phyloP scores from a whole-genome alignment of 768 basidiomycete species.

The Kwoniella botswanensis region DNA sequence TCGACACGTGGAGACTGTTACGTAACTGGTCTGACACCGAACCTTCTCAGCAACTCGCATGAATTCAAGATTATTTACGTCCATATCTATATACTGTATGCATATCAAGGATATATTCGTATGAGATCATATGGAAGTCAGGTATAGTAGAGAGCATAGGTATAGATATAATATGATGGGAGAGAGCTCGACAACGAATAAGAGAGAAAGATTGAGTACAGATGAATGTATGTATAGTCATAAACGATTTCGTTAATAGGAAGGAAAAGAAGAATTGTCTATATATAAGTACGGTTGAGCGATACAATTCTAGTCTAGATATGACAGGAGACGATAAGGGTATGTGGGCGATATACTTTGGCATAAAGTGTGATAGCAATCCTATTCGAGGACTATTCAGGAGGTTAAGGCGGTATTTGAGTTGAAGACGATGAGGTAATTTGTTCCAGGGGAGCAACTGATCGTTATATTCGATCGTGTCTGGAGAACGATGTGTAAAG shows the following conservation, averaged over 20 bases:
- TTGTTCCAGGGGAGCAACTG: no score
- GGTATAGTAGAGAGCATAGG: not conserved
- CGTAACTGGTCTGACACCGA: no score
- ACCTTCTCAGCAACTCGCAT: no score
- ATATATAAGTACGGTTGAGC: conserved; percentile 14
- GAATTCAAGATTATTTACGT: no score
- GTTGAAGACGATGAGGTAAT: no score
- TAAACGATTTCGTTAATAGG: not conserved
- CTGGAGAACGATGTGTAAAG: no score
- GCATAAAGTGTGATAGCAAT: no score
- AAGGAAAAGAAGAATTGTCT: not conserved
- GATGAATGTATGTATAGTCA: not conserved
- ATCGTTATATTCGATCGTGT: no score
- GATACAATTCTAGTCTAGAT: not conserved
- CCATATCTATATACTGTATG: not conserved
- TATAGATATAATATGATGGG: not conserved
- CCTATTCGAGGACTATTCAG: no score
- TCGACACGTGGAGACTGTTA: no score
- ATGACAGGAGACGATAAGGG: not conserved
- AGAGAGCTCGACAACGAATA: not conserved
- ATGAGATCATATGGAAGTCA: not conserved
- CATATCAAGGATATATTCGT: not conserved
- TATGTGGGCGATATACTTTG: not conserved
- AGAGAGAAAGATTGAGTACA: not conserved
- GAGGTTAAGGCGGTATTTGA: no score